Conservation (phyloP, 768 basidiomycete genomes). For the Leccinum barrowsii region DNA sequence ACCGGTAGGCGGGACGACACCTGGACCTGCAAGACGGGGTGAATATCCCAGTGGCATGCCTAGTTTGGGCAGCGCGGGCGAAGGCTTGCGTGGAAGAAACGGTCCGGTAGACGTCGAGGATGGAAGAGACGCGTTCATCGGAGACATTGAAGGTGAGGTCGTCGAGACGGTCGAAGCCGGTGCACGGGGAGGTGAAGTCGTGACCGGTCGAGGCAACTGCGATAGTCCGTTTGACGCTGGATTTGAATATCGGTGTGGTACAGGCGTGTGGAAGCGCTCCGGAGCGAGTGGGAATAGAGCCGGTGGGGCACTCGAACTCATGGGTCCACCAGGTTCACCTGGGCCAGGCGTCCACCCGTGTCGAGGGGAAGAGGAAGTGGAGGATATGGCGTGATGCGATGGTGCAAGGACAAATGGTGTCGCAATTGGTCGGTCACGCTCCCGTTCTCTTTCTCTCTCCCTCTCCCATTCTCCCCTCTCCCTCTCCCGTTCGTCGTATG, state of each 20-base stretch:
- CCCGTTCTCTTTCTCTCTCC: constrained; percentile 35
- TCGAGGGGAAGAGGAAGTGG: constrained; percentile 39
- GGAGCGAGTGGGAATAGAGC: constrained; percentile 25
- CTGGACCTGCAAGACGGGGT: constrained; percentile 28
- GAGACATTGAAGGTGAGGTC: constrained; percentile 18
- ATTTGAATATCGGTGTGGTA: constrained; percentile 27
- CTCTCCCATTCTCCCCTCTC: constrained; percentile 24
- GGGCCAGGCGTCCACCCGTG: constrained; percentile 35
- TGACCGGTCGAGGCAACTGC: constrained; percentile 20
- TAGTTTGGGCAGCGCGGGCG: constrained; percentile 27
- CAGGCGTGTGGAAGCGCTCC: constrained; percentile 29
- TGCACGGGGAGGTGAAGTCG: background rate
- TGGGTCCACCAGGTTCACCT: constrained; percentile 27
- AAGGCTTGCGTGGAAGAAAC: constrained; percentile 25
- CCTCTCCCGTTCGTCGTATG: constrained; percentile 29
- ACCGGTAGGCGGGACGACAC: background rate
- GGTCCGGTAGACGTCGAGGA: constrained; percentile 14
- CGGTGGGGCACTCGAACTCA: constrained; percentile 21
- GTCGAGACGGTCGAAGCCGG: background rate
- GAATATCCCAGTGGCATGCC: constrained; percentile 27
- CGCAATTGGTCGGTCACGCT: constrained; percentile 50
- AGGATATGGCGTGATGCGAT: constrained; percentile 34
- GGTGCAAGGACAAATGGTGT: constrained; percentile 54
- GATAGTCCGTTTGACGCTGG: constrained; percentile 20
- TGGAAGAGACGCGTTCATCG: constrained; percentile 13